Evolutionary conservation across 768 basidiomycete species (phyloP).

Genomic region (Exidia glandulosa): DNA sequence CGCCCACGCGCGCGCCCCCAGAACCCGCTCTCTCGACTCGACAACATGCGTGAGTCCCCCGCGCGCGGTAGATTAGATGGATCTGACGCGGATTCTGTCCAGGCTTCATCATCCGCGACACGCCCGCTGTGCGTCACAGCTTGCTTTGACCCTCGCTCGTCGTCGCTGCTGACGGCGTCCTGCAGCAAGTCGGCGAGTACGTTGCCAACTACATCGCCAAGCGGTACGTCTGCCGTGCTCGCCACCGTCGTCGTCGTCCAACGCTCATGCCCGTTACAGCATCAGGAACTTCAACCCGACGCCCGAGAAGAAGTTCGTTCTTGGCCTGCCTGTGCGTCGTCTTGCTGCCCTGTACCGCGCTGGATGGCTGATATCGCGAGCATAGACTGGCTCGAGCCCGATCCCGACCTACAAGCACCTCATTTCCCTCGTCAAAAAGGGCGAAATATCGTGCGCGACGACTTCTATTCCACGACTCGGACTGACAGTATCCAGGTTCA

Average conservation of each 20-base stretch:
- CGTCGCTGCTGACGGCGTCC: not conserved
- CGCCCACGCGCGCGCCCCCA: too few species aligned
- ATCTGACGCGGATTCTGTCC: too few species aligned
- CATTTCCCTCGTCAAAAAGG: conserved; percentile 64
- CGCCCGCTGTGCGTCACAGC: conserved; percentile 28
- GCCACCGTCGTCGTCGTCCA: not conserved
- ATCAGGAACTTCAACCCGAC: conserved; percentile 77
- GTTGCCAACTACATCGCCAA: conserved; percentile 70
- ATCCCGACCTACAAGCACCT: conserved; percentile 81
- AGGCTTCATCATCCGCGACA: conserved; percentile 80
- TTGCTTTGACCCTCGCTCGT: not conserved
- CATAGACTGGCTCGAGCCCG: conserved; percentile 66
- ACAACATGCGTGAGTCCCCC: too few species aligned
- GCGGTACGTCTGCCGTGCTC: conserved; percentile 33
- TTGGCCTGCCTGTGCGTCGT: conserved; percentile 53
- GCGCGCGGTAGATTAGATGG: too few species aligned
- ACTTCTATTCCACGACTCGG: too few species aligned
- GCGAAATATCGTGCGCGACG: conserved; percentile 60
- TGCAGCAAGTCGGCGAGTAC: conserved; percentile 54
- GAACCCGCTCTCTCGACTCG: too few species aligned
- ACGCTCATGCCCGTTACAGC: conserved; percentile 22
- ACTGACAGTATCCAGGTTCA: conserved; percentile 58
- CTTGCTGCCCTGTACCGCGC: not conserved
- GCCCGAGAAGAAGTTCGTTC: conserved; percentile 63
- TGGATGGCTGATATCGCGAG: too few species aligned